These are phyloP conservation scores for Gossypium longicalyx DNA, from an alignment of 345 rosid species.

Conservation along the genomic window DNA sequence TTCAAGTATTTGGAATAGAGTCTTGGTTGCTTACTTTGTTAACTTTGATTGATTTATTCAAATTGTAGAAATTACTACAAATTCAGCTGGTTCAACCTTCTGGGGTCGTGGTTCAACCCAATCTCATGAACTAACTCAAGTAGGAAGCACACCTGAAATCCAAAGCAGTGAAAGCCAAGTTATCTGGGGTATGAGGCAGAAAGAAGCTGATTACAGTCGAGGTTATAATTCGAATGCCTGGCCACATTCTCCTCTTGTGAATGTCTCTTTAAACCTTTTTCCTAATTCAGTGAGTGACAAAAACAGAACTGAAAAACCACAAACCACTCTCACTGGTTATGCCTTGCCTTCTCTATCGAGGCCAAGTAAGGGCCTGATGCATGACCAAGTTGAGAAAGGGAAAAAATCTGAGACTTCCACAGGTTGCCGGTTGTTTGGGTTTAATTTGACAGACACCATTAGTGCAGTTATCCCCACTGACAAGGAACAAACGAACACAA, in stretches of 20 bases:
- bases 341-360: constrained; percentile 17
- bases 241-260: constrained; percentile 23
- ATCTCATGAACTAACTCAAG: constrained; percentile 32
- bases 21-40: not conserved
- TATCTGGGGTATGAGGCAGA: constrained; percentile 35
- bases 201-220: constrained; percentile 26
- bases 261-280: constrained; percentile 31
- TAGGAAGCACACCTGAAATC: constrained; percentile 34
- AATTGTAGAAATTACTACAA: constrained; percentile 41
- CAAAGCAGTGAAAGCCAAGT: constrained; percentile 42
- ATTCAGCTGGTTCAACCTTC: constrained; percentile 40
- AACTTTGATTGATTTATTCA: constrained; percentile 10
- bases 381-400: constrained; percentile 29
- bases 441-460: constrained; percentile 39
- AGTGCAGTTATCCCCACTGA: constrained; percentile 23
- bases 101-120: constrained; percentile 49
- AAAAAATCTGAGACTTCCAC: constrained; percentile 33
- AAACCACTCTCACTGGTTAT: constrained; percentile 24
- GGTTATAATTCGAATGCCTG: constrained; percentile 28
- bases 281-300: constrained; percentile 23
- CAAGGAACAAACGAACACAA: constrained; percentile 24
- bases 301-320: constrained; percentile 17
- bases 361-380: constrained; percentile 23
- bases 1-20: not conserved
- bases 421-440: constrained; percentile 61